Conservation (phyloP, 176 grass and related monocot genomes). For the Musa itinerans region DNA sequence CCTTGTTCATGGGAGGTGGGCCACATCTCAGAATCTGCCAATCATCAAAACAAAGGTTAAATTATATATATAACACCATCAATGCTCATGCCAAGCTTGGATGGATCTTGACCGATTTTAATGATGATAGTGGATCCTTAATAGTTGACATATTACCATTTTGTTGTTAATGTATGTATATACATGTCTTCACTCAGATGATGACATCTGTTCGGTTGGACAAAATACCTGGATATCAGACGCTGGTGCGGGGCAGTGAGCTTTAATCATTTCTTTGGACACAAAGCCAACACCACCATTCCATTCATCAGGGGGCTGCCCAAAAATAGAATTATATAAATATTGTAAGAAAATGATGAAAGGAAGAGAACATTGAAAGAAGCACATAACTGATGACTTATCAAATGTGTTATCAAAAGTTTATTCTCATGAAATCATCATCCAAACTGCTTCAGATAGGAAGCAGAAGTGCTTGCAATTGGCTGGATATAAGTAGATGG, state of each 20-base stretch:
- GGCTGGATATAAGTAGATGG: not conserved
- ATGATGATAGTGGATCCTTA: too few species aligned
- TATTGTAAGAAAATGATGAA: not conserved
- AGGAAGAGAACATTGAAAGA: not conserved
- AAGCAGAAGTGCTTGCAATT: not conserved
- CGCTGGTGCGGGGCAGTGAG: slow-evolving; percentile 63
- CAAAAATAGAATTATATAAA: slow-evolving; percentile 1
- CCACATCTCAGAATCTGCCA: slow-evolving; percentile 82
- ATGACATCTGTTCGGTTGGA: not conserved
- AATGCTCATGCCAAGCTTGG: too few species aligned
- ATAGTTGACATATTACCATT: too few species aligned
- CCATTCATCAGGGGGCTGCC: slow-evolving; percentile 80
- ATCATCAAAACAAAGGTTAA: not conserved
- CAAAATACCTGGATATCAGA: slow-evolving; percentile 67
- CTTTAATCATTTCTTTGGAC: slow-evolving; percentile 78
- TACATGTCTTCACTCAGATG: not conserved
- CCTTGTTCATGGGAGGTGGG: slow-evolving; percentile 98
- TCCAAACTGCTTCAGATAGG: not conserved
- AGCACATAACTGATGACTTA: not conserved
- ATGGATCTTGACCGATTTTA: too few species aligned
- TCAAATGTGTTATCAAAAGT: not conserved
- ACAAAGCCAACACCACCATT: slow-evolving; percentile 89
- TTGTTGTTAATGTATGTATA: not conserved
- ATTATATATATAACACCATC: too few species aligned
- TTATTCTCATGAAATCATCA: not conserved